phyloP scores from a whole-genome alignment of 2,329 filamentous ascomycete genomes.

The Penicillium sumatraense region DNA sequence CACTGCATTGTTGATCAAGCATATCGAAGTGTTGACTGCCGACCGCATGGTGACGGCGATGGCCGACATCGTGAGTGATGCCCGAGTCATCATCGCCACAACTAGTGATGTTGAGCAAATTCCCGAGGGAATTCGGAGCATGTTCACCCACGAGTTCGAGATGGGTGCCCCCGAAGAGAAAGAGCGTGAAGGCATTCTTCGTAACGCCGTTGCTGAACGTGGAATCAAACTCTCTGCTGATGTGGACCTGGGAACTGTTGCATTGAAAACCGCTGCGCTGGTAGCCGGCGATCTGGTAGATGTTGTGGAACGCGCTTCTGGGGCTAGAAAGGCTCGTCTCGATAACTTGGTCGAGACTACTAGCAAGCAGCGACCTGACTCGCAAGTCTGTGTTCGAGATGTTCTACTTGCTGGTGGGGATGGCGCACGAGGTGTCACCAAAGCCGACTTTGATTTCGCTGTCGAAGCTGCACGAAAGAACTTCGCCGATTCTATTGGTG shows the following conservation, averaged over 20 bases:
- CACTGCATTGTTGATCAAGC: conserved; percentile 83
- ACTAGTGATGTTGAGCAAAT: conserved; percentile 96
- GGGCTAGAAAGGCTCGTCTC: conserved; percentile 75
- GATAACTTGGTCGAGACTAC: conserved; percentile 66
- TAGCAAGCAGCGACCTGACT: conserved; percentile 31
- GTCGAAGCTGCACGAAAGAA: conserved; percentile 96
- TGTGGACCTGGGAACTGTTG: conserved; percentile 82
- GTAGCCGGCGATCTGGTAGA: conserved; percentile 94
- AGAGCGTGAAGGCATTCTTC: conserved; percentile 86
- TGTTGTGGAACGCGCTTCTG: conserved; percentile 85
- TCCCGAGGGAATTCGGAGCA: conserved; percentile 81
- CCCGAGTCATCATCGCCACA: conserved; percentile 85
- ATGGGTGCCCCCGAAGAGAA: conserved; percentile 91
- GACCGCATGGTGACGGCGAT: conserved; percentile 87
- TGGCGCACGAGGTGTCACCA: conserved; percentile 75
- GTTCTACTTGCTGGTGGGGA: conserved; percentile 87
- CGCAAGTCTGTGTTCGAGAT: conserved; percentile 71
- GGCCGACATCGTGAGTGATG: conserved; percentile 79
- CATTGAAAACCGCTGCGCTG: conserved; percentile 91
- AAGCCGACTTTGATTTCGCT: conserved; percentile 85
- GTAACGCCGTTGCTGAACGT: conserved; percentile 74
- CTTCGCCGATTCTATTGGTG: conserved; percentile 95
- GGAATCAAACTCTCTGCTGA: conserved; percentile 78
- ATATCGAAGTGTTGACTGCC: conserved; percentile 87
- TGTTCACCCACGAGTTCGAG: conserved; percentile 95